Conservation (phyloP, 768 basidiomycete genomes). For the Auricularia heimuer region DNA sequence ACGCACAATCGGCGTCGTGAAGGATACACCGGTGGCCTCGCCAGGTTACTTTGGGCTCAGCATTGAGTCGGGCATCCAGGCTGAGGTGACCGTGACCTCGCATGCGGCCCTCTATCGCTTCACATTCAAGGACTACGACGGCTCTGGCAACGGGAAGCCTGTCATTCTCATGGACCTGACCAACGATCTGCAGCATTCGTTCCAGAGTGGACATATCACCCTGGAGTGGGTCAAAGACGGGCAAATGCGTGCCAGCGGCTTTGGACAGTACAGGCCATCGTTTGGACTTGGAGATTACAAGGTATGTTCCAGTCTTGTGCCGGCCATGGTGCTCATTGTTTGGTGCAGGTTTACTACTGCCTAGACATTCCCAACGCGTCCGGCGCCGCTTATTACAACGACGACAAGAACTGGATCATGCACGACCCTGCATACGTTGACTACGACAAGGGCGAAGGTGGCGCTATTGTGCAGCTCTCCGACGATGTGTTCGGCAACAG, state of each 20-base stretch:
- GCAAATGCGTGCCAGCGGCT: constrained; percentile 8
- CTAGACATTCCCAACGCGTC: constrained; percentile 1
- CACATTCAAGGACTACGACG: constrained; percentile 4
- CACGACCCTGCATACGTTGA: neutral
- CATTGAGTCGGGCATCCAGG: constrained; percentile 5
- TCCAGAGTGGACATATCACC: constrained; percentile 2
- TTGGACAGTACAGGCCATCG: constrained; percentile 8
- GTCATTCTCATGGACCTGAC: constrained; percentile 9
- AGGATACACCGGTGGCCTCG: neutral
- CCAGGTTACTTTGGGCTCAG: neutral
- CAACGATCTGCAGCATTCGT: constrained; percentile 10
- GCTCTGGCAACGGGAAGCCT: neutral
- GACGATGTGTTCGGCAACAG: neutral
- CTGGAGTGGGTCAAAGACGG: neutral
- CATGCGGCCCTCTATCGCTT: constrained; percentile 11
- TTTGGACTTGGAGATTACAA: constrained; percentile 10
- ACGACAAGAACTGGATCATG: neutral
- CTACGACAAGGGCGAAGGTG: neutral
- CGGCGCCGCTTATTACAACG: neutral
- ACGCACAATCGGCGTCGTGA: neutral
- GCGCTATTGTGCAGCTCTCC: neutral
- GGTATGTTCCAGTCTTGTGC: constrained; percentile 4
- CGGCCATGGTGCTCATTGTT: too few relatives aligned
- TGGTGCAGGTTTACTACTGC: constrained; percentile 2
- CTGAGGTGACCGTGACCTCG: constrained; percentile 11